A percentile compares a stretch with the other conserved stretches of the same genome.
Evolutionary conservation across 495 filamentous ascomycete species (phyloP).

Genomic region (Penicillium nucicola): DNA sequence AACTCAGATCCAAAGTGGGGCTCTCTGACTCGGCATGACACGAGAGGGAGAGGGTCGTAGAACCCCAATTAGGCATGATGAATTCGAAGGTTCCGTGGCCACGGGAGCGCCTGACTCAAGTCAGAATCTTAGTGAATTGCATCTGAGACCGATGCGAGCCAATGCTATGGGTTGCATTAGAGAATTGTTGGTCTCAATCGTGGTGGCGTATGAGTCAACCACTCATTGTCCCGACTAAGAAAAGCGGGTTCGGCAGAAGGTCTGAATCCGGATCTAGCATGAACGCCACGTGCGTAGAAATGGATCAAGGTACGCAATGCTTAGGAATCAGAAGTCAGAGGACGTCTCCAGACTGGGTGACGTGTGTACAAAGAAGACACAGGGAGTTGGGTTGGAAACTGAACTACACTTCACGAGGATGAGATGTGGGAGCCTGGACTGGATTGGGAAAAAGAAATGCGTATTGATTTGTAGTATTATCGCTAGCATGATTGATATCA

Average conservation of each 20-base stretch:
- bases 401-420: conserved; percentile 17
- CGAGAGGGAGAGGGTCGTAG: not conserved
- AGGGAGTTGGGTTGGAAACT: conserved; percentile 13
- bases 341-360: not conserved
- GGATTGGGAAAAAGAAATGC: not conserved
- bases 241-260: conserved; percentile 1
- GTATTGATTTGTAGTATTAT: conserved; percentile 12
- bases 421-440: not conserved
- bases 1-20: not conserved
- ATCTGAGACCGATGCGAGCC: conserved; percentile 4
- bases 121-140: conserved; percentile 11
- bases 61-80: conserved; percentile 7
- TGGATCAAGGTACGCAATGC: conserved; percentile 12
- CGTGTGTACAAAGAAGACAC: conserved; percentile 7
- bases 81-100: conserved; percentile 4
- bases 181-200: conserved; percentile 1
- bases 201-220: conserved; percentile 15
- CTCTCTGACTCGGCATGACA: conserved; percentile 7
- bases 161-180: conserved; percentile 1
- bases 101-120: conserved; percentile 5
- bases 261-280: not conserved
- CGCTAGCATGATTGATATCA: not conserved
- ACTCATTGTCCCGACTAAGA: not conserved
- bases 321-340: conserved; percentile 2
- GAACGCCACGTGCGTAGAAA: conserved; percentile 11